phyloP scores from a whole-genome alignment of 192 early-diverging fungal genomes.

The Obelidium mucronatum region DNA sequence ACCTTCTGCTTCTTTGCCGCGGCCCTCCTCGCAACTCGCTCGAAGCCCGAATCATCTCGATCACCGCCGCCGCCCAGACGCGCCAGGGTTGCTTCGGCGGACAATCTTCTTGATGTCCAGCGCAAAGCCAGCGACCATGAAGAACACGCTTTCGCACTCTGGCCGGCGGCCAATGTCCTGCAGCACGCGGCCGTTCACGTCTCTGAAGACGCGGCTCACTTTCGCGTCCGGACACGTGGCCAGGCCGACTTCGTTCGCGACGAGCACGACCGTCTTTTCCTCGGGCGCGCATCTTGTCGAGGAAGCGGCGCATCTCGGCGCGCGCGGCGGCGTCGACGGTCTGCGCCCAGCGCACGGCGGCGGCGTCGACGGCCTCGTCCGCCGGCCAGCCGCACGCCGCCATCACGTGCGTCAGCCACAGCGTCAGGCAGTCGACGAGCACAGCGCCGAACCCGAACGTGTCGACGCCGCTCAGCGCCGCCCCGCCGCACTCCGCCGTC shows the following conservation, averaged over 20 bases:
- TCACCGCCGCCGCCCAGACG: too few species aligned
- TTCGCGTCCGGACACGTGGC: conserved; percentile 34
- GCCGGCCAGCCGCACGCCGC: conserved; percentile 5
- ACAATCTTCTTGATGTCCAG: conserved; percentile 39
- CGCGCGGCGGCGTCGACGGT: conserved; percentile 30
- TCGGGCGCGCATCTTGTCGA: conserved; percentile 12
- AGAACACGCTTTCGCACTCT: conserved; percentile 33
- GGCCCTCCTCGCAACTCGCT: too few species aligned
- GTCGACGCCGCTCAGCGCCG: not conserved
- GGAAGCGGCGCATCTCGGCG: conserved; percentile 26
- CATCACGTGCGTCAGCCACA: conserved; percentile 42
- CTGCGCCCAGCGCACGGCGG: conserved; percentile 34
- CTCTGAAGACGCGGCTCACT: conserved; percentile 7
- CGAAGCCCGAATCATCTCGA: too few species aligned
- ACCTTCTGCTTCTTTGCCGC: too few species aligned
- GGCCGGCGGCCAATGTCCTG: conserved; percentile 40
- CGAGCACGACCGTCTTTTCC: conserved; percentile 31
- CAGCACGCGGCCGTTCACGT: conserved; percentile 39
- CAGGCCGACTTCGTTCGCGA: conserved; percentile 40
- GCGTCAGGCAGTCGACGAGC: conserved; percentile 40
- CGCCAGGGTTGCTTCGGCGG: conserved; percentile 38
- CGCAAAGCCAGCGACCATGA: conserved; percentile 40
- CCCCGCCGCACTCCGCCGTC: conserved; percentile 19
- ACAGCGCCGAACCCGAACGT: not conserved
- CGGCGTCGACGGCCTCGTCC: conserved; percentile 24